A percentile compares a stretch with the other conserved stretches of the same genome.
Evolutionary conservation across 129 eudicot genomes (phyloP).

Genomic region (Flaveria ramosissima): DNA sequence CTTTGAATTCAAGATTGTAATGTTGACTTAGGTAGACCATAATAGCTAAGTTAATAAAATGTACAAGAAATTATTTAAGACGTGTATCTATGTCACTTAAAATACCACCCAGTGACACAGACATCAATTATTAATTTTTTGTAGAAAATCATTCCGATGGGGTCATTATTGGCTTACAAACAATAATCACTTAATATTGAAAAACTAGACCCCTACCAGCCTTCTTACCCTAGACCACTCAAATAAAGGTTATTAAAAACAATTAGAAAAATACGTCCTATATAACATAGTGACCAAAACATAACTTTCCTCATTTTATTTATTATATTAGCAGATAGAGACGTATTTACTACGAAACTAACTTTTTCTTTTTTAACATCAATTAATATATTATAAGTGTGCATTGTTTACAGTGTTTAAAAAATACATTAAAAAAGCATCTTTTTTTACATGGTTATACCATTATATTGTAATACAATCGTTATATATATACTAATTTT

Average conservation of each 20-base stretch:
- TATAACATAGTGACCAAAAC: background rate
- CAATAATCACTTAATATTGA: background rate
- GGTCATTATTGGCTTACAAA: background rate
- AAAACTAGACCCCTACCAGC: slow-evolving; percentile 2
- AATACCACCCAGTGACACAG: too few relatives aligned
- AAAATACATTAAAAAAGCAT: too few relatives aligned
- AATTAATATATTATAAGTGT: too few relatives aligned
- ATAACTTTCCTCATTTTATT: background rate
- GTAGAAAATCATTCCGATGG: background rate
- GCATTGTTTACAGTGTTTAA: too few relatives aligned
- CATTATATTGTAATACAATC: too few relatives aligned
- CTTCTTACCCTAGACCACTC: background rate
- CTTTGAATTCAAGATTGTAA: background rate
- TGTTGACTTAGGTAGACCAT: background rate
- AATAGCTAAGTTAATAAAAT: background rate
- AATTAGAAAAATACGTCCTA: background rate
- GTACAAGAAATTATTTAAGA: background rate
- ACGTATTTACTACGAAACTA: too few relatives aligned
- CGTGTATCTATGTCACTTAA: background rate
- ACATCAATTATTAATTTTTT: background rate
- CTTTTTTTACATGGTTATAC: too few relatives aligned
- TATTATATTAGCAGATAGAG: too few relatives aligned
- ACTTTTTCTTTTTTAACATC: too few relatives aligned
- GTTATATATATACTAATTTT: background rate
- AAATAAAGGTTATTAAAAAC: background rate